Base-by-base conservation (phyloP, 108 stramenopile genomes). In the Fragilaria radians region DNA sequence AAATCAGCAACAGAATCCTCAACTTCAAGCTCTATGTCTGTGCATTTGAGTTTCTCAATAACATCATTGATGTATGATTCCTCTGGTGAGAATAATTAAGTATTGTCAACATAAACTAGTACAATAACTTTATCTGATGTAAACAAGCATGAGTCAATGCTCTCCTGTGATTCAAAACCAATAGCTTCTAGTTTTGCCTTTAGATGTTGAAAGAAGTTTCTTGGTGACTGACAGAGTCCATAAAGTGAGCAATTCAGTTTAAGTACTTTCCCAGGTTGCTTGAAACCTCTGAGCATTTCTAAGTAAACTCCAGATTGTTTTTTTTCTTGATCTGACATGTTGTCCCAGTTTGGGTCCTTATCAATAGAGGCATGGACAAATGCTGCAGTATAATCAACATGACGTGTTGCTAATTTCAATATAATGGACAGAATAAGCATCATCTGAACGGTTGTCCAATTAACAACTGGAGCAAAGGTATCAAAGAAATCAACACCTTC, bases 61-160 rank as follows among this genome's bases (percentile, higher is more conserved):
- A 46, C 53, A 2, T 32, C 48, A 56, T 70, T 48, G 22, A 70
- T 49, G 14, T 59, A 18, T 14, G 27, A 11, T 46, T 54, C 1
- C n/a, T 47, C 21, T 14, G 32, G 52, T 18, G 36, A 17, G 46
- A 52, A 74, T 30, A 73, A 63, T 1, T 73, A 28, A 7, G 57
- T 48, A 33, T 78, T 69, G 42, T 81, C 76, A 1, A 85, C 78
- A 50, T 81, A 85, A 0, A 65, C 50, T 0, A 86, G 31, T 7
- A 67, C 70, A 29, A 82, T 57, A 4, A 78, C 50, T 1, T 65
- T 54, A 0, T 55, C 25, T 0, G 52, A 68, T 54, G 71, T 47
- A 34, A 86, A 79, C n/a, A 86, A 58, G 33, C 84, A 86, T 9
- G 80, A 78, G 50, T 65, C 47, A 17, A 11, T 28, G 19, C 22